phyloP scores from a whole-genome alignment of 257 asterid genomes.

The Solanum acaule region DNA sequence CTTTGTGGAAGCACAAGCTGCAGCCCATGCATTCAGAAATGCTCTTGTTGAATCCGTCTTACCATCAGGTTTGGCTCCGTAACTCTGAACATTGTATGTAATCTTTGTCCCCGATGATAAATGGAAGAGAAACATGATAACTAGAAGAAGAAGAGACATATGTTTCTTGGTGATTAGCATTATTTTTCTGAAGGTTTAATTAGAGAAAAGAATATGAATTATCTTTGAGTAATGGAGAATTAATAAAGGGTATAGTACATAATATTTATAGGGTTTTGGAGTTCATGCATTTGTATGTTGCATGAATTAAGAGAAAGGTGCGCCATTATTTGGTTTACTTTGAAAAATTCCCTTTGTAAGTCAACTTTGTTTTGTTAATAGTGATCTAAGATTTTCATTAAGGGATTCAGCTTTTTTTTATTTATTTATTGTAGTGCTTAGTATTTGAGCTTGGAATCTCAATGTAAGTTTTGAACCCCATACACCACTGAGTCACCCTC shows the following conservation, averaged over 20 bases:
- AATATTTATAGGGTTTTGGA: background rate
- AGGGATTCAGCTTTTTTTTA: no score
- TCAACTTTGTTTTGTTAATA: background rate
- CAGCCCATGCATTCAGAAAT: conserved; percentile 6
- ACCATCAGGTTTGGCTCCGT: conserved; percentile 8
- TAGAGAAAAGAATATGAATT: background rate
- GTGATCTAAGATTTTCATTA: background rate
- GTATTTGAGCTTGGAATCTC: background rate
- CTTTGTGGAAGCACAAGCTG: conserved; percentile 8
- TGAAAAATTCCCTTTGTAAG: background rate
- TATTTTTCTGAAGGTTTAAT: background rate
- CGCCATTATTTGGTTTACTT: background rate
- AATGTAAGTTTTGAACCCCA: background rate
- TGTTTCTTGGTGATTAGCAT: background rate
- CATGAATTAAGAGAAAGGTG: no score
- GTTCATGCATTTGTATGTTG: background rate
- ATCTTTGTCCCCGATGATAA: background rate
- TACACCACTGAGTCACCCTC: background rate
- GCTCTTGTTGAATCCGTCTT: background rate
- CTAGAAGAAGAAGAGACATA: background rate
- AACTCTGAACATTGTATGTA: background rate
- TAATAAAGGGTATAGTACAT: background rate
- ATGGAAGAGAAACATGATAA: background rate
- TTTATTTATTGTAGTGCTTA: background rate
- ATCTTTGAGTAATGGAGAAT: background rate